Base-by-base conservation (phyloP, 2,329 filamentous ascomycete genomes). In the Colletotrichum brevisporum region DNA sequence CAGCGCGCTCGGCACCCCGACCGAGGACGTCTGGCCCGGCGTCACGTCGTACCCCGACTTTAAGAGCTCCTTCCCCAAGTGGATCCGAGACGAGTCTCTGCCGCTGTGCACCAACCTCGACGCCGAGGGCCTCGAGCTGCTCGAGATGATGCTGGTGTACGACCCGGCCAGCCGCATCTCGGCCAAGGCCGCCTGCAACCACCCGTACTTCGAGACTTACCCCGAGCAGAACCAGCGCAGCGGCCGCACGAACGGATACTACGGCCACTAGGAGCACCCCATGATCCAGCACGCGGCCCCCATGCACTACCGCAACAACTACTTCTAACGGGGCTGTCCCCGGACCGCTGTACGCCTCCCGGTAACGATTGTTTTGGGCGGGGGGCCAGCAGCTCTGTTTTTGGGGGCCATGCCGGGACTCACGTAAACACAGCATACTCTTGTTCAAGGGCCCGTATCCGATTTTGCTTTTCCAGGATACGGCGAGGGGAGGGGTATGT, bases 41-140 rank as follows among this genome's bases (percentile, higher is more conserved):
- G 94, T 97, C 67, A 96, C 94, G n/a, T 94, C 93, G 8, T 97
- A 97, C 83, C 94, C 94, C 50, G 95, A 97, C 81, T 97, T 94
- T 87, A 97, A 97, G 82, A 80, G 92, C 31, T 95, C 93, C 3
- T 97, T 97, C 82, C 94, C 94, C 73, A 97, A 97, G 83, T 97
- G 94, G 94, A 86, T 88, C 75, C 90, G 93, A 66, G 91, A 94
- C 76, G 85, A 88, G 68, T 85, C 87, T 26, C 84, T 85, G 56
- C 83, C 88, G 31, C 85, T 96, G 43, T 93, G 94, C 76, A 88
- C 89, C 51, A 91, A 87, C 62, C 87, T 97, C 54, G 93, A 97
- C 73, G 89, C 92, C 2, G 81, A 86, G 26, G 92, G 92, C 26
- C 84, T 93, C 13, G 90, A 94, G 66, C 85, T 94, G 26, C 81